phyloP scores from a whole-genome alignment of 2,329 filamentous ascomycete species.

The Verticillium tricorpus region DNA sequence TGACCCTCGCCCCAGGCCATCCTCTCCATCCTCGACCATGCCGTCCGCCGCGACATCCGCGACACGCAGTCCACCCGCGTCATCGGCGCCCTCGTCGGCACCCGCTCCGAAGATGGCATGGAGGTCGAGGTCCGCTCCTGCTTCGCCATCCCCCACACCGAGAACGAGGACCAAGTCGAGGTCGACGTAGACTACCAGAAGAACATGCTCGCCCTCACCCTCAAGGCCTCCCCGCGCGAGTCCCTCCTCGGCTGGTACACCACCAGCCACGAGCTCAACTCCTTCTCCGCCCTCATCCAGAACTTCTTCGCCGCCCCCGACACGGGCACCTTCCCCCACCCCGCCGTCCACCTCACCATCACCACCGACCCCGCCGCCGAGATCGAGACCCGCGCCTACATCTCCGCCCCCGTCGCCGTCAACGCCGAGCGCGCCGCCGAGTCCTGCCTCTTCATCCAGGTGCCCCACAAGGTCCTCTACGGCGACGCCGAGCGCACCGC shows the following conservation, averaged over 20 bases:
- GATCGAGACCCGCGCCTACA: conserved; percentile 89
- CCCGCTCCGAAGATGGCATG: conserved; percentile 91
- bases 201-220: conserved; percentile 93
- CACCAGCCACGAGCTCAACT: conserved; percentile 94
- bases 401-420: conserved; percentile 90
- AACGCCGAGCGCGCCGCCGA: conserved; percentile 93
- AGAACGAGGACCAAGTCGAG: conserved; percentile 97
- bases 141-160: conserved; percentile 97
- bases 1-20: conserved; percentile 44
- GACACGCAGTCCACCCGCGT: conserved; percentile 87
- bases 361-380: conserved; percentile 84
- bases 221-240: conserved; percentile 91
- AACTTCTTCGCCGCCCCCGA: conserved; percentile 98
- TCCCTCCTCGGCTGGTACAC: conserved; percentile 97
- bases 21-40: conserved; percentile 86
- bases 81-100: conserved; percentile 91
- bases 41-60: conserved; percentile 73
- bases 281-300: conserved; percentile 96
- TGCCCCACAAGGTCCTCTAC: conserved; percentile 91
- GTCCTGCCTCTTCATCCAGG: conserved; percentile 95
- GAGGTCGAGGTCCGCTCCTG: conserved; percentile 94
- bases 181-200: conserved; percentile 99
- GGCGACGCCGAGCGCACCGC: conserved; percentile 63
- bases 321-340: conserved; percentile 94
- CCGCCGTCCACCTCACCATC: conserved; percentile 95